Conservation (phyloP, 169 alveolate species). For the Plasmodium falciparum region DNA sequence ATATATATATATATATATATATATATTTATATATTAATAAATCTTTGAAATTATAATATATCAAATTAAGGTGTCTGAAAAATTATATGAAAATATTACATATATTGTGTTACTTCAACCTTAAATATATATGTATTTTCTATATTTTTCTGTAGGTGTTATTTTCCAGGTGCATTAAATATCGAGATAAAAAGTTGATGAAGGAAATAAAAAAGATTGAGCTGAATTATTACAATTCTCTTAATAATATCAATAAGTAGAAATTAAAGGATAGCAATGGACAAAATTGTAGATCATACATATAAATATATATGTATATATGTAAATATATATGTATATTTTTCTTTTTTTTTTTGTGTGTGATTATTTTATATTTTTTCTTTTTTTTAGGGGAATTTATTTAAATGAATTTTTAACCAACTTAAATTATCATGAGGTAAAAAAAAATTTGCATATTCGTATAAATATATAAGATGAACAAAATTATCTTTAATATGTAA, state of each 20-base stretch:
- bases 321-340: no score
- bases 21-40: no score
- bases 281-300: neutral
- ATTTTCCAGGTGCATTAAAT: slow-evolving; percentile 45
- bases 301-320: neutral
- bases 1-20: no score
- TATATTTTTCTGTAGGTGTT: slow-evolving; percentile 21
- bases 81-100: neutral
- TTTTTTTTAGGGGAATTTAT: slow-evolving; percentile 11
- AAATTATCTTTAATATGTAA: no score
- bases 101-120: no score
- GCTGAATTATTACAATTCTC: slow-evolving; percentile 43
- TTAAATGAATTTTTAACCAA: slow-evolving; percentile 47
- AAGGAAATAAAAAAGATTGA: slow-evolving; percentile 64
- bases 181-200: slow-evolving; percentile 52
- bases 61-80: no score
- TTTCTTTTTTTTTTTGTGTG: no score
- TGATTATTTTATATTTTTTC: neutral
- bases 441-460: neutral
- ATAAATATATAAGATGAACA: neutral
- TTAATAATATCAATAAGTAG: slow-evolving; percentile 19
- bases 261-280: neutral
- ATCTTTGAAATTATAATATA: neutral
- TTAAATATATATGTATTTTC: neutral
- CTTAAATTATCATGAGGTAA: slow-evolving; percentile 57